Evolutionary conservation across 2,329 filamentous ascomycete species (phyloP), one percentile per base, ranked within the genome.

Genomic region (Pseudopyricularia cyperi): DNA sequence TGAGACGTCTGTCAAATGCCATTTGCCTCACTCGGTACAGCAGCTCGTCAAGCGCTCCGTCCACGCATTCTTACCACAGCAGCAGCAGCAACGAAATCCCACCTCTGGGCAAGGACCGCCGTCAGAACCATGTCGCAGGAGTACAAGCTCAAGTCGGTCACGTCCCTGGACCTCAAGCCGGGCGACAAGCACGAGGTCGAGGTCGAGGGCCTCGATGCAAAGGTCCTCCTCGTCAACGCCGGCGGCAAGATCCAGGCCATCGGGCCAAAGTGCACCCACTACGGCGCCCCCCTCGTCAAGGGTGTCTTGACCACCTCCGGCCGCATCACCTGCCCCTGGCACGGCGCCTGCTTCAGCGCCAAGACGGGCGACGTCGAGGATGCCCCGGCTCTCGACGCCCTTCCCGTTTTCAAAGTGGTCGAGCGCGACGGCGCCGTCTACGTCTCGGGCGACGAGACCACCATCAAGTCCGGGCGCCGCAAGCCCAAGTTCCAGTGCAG

Each of bases 331-430:
- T 98, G 93, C 66, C 89, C 91, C 3, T 97, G 93, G 93, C 91
- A 97, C 65, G 91, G 91, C 71, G 93, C 93, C 53, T 98, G 93
- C 73, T 98, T 96, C 71, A 93, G 88, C 56, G 81, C 88, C 56
- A 77, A 78, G 53, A 94, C 86, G 7, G 93, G 93, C 52, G 93
- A 98, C 61, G 87, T 98, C 54, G 93, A 98, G 70, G 89, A 97
- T 63, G 90, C 91, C 0, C 93, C 93, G 0, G 93, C 88, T 2
- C 79, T 95, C 26, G 89, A 97, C 61, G 77, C 87, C n/a, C 72
- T 98, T 26, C 79, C 86, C 46, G 83, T 84, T 50, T 98, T 94
- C 71, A 82, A 88, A 51, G 73, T 96, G 32, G 71, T 80, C 32
- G 83, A 95, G 65, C 89, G 85, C 62, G 81, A 93, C 59, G 89